Evolutionary conservation across 495 filamentous ascomycete species (phyloP).

Genomic region (Copromyces sp.): DNA sequence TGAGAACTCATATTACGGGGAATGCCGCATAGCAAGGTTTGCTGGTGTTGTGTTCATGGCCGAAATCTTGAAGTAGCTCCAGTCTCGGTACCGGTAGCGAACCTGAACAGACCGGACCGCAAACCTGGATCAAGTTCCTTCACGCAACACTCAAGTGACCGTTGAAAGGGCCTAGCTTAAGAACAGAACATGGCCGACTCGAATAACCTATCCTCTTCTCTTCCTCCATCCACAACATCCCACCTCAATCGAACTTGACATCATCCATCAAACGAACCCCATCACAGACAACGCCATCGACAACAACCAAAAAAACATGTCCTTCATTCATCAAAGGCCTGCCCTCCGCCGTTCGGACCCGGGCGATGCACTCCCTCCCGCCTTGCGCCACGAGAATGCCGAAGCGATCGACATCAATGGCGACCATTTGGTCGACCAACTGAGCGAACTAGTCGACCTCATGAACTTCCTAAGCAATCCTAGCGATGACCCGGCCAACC

Average conservation of each 20-base stretch:
- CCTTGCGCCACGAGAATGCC: neutral
- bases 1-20: no score
- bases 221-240: neutral
- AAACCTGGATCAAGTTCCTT: neutral
- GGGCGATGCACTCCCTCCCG: neutral
- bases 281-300: neutral
- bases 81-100: no score
- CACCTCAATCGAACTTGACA: neutral
- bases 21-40: no score
- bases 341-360: neutral
- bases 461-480: neutral
- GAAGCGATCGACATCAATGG: neutral
- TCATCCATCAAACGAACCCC: neutral
- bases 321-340: neutral
- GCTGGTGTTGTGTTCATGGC: no score
- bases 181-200: neutral
- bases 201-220: fast-evolving
- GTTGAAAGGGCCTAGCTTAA: neutral
- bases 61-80: no score
- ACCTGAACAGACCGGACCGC: neutral
- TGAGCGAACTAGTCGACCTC: neutral
- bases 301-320: neutral
- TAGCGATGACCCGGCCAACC: neutral
- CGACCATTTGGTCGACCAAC: neutral
- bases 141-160: neutral